Evolutionary conservation across 257 asterid species (phyloP), one percentile per base, ranked within the genome.

Genomic region (Sherardia arvensis): DNA sequence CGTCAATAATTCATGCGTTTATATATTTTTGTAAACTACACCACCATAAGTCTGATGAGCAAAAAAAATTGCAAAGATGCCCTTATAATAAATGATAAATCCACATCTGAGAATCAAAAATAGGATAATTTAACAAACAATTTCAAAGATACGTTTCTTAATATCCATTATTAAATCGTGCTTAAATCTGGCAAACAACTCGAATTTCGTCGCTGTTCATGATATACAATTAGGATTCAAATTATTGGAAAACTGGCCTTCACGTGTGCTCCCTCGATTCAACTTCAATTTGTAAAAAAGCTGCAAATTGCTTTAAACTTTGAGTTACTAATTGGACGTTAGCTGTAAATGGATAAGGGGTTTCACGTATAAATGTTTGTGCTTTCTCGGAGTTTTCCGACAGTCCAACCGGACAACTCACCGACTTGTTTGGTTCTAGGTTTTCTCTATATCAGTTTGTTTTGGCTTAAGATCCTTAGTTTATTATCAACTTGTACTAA

Each of bases 171-270:
- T 5, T 54, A 54, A 54, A 54, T 54, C 12, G 59, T 10, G 27
- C 18, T 74, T 30, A 69, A n/a, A 43, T 53, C 58, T 60, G 74
- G 66, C 74, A 70, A 64, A 51, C 66, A 64, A 33, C 66, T 43
- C 69, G 32, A 56, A 14, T 55, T 47, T 56, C 54, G 56, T 54
- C 51, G n/a, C 11, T 11, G 14, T 27, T 43, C 21, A 28, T 18
- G 40, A 58, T 17, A 15, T 4, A 43, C n/a, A 7, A 10, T 11
- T 10, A 4, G 18, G 32, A 23, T 54, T 23, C n/a, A 8, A 3
- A 18, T 21, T 53, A 21, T 8, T 21, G 15, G 22, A 22, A 53
- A 53, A 20, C 58, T 49, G 23, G 28, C 17, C 12, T 9, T 53
- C 58, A 53, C 58, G 58, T 53, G 58, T 53, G 28, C 17, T 1